A percentile compares a stretch with the other conserved stretches of the same genome.
Evolutionary conservation across 2,329 filamentous ascomycete genomes (phyloP).

Genomic region (Xylariaceae sp.): DNA sequence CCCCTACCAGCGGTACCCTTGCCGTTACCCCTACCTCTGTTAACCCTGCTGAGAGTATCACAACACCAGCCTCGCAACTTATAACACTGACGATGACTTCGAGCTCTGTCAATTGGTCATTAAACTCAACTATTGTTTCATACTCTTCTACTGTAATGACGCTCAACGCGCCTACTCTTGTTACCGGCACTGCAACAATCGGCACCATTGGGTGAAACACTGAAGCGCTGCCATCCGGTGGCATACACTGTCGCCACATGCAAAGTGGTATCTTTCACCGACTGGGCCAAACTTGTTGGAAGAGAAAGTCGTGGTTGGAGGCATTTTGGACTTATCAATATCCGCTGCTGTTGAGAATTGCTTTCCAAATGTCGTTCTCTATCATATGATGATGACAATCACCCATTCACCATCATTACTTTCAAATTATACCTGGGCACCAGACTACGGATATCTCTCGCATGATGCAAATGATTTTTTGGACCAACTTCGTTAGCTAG

Average conservation of each 20-base stretch:
- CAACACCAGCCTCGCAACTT: background rate
- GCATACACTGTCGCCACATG: background rate
- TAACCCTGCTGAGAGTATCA: background rate
- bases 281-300: background rate
- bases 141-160: slow-evolving; percentile 20
- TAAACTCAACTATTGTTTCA: slow-evolving; percentile 19
- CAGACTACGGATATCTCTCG: slow-evolving; percentile 16
- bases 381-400: background rate
- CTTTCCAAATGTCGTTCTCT: background rate
- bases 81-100: slow-evolving; percentile 19
- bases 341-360: background rate
- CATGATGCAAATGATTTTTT: slow-evolving; percentile 20
- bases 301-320: background rate
- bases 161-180: slow-evolving; percentile 13
- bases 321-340: slow-evolving; percentile 4
- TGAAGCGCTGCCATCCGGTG: background rate
- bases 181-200: slow-evolving; percentile 14
- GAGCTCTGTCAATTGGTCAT: slow-evolving; percentile 17
- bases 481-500: slow-evolving; percentile 21
- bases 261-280: background rate
- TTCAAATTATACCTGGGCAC: background rate
- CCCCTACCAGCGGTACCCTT: too few species aligned
- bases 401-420: slow-evolving; percentile 1
- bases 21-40: background rate
- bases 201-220: slow-evolving; percentile 6